phyloP scores from a whole-genome alignment of 805 yeast genomes.

The Sugiyamaella americana region DNA sequence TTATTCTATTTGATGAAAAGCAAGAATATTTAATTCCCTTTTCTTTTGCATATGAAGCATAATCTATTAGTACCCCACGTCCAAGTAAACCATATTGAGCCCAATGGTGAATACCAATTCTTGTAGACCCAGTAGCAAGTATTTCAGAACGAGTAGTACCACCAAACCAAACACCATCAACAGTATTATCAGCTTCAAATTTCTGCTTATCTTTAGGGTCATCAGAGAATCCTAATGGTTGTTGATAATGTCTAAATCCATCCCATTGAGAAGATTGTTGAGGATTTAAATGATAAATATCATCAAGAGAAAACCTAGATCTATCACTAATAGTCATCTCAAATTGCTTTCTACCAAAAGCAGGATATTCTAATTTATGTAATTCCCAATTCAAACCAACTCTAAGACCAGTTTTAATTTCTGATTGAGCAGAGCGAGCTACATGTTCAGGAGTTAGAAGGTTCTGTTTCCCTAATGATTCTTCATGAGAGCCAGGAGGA shows the following conservation, averaged over 20 bases:
- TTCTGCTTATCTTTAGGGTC: conserved; percentile 3
- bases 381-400: conserved; percentile 23
- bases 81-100: conserved; percentile 32
- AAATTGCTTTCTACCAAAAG: conserved; percentile 14
- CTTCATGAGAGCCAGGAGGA: conserved; percentile 27
- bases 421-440: conserved; percentile 18
- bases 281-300: conserved; percentile 28
- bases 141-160: conserved; percentile 22
- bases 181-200: conserved; percentile 12
- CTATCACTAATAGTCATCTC: not conserved
- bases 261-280: conserved; percentile 34
- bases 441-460: conserved; percentile 23
- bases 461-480: conserved; percentile 26
- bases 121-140: conserved; percentile 10
- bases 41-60: conserved; percentile 27
- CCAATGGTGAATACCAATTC: conserved; percentile 24
- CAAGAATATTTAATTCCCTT: conserved; percentile 26
- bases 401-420: conserved; percentile 22
- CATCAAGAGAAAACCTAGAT: conserved; percentile 21
- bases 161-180: conserved; percentile 20
- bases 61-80: conserved; percentile 32
- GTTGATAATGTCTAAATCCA: conserved; percentile 30
- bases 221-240: conserved; percentile 11
- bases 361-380: conserved; percentile 19
- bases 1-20: conserved; percentile 25